A percentile compares a stretch with the other conserved stretches of the same genome.
Evolutionary conservation across 805 yeast species (phyloP).

Genomic region (Candida rishiriensis): DNA sequence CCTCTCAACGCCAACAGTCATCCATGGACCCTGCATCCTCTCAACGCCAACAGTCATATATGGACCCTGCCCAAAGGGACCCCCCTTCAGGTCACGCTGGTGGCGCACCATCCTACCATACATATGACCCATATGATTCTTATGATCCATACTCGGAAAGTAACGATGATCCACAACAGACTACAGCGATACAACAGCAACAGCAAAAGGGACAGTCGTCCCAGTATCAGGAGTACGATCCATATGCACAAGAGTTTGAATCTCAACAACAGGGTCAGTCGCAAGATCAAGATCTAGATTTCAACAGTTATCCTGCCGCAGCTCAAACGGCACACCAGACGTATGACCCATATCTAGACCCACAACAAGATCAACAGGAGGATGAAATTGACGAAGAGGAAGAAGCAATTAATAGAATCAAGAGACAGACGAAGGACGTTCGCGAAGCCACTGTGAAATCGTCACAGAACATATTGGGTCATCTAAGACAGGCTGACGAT

Average conservation of each 20-base stretch:
- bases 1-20: no score
- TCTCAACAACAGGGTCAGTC: slow-evolving; percentile 4
- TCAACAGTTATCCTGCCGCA: slow-evolving; percentile 26
- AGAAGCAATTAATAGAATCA: slow-evolving; percentile 78
- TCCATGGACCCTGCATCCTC: not conserved
- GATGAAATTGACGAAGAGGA: slow-evolving; percentile 81
- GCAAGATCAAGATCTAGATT: slow-evolving; percentile 14
- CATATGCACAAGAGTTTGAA: slow-evolving; percentile 17
- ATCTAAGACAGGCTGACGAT: slow-evolving; percentile 68
- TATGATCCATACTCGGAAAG: slow-evolving; percentile 1
- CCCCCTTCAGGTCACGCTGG: no score
- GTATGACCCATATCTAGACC: slow-evolving; percentile 23
- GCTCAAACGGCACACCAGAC: slow-evolving; percentile 6
- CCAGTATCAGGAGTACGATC: slow-evolving; percentile 17
- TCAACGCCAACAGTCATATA: no score
- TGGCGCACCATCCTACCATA: slow-evolving; percentile 18
- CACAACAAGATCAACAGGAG: slow-evolving; percentile 27
- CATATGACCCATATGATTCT: slow-evolving; percentile 26
- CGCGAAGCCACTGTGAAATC: slow-evolving; percentile 77
- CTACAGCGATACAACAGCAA: no score
- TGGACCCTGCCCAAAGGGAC: not conserved
- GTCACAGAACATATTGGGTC: slow-evolving; percentile 74
- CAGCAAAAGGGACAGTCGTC: not conserved
- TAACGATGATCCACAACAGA: no score
- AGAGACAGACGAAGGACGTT: slow-evolving; percentile 63